These are phyloP conservation scores for Saturnispora zaruensis DNA, from an alignment of 805 yeast genomes.

Conservation along the genomic window DNA sequence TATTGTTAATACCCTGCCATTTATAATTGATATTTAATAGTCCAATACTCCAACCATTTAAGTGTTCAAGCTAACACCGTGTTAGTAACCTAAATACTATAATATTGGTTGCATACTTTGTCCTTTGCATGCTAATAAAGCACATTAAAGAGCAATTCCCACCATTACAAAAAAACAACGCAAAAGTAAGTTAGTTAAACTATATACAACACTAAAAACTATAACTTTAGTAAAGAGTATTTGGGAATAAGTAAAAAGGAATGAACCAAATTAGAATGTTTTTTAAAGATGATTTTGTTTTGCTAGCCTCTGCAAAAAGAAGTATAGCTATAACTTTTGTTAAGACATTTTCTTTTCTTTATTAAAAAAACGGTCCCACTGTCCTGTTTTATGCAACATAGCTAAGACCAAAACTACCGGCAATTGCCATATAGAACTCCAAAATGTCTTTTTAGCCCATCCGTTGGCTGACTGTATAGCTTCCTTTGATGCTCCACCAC, in stretches of 20 bases:
- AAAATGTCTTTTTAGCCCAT: conserved; percentile 78
- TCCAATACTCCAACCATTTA: no score
- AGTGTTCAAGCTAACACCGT: no score
- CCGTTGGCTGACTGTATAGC: conserved; percentile 52
- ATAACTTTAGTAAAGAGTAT: background rate
- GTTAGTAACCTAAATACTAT: no score
- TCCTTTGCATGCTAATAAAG: no score
- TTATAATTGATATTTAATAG: no score
- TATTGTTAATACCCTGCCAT: no score
- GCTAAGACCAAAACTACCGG: conserved; percentile 87
- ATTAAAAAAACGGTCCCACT: conserved; percentile 69
- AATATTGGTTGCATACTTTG: no score
- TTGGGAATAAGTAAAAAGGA: background rate
- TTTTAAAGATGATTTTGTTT: background rate
- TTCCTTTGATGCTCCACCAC: conserved; percentile 39
- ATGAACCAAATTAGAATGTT: background rate
- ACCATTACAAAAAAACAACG: background rate
- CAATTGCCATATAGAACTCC: conserved; percentile 91
- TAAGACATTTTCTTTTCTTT: conserved; percentile 15
- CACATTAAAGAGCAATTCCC: no score
- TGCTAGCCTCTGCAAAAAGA: background rate
- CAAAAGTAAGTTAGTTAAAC: background rate
- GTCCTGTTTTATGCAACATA: conserved; percentile 90
- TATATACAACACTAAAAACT: background rate
- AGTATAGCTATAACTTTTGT: background rate